Percentiles rank a stretch among this genome's conserved stretches.
Evolutionary conservation across 305 asterid genomes (phyloP).

Genomic region (Nicotiana rustica): DNA sequence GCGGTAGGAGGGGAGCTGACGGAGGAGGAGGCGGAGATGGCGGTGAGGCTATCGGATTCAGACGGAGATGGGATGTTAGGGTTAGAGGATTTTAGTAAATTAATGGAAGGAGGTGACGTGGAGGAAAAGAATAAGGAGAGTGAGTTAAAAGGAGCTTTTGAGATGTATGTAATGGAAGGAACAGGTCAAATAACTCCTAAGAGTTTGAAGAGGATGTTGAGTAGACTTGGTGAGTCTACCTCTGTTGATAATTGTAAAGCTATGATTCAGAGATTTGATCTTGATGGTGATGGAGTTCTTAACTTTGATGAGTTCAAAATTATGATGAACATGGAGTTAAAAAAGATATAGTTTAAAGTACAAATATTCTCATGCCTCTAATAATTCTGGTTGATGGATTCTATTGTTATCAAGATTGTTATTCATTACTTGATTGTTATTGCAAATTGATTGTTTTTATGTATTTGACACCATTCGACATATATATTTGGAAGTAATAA

Average conservation of each 20-base stretch:
- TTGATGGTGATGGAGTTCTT: constrained; percentile 45
- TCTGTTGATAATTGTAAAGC: constrained; percentile 49
- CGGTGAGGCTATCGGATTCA: constrained; percentile 50
- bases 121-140: constrained; percentile 33
- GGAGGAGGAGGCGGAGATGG: constrained; percentile 54
- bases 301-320: constrained; percentile 44
- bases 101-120: constrained; percentile 46
- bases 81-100: constrained; percentile 51
- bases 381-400: neutral
- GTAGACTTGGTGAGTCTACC: constrained; percentile 59
- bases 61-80: constrained; percentile 48
- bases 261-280: constrained; percentile 40
- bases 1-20: constrained; percentile 57
- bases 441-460: neutral
- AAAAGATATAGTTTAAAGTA: neutral
- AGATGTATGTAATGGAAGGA: constrained; percentile 71
- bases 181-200: constrained; percentile 62
- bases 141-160: constrained; percentile 58
- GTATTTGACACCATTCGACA: neutral
- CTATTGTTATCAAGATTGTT: neutral
- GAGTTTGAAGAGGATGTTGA: constrained; percentile 58
- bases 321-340: constrained; percentile 36
- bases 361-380: neutral
- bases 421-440: neutral
- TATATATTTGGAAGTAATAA: no score